These are phyloP conservation scores for Aspergillus sp. DNA, from an alignment of 2,329 filamentous ascomycete species.

Conservation along the genomic window DNA sequence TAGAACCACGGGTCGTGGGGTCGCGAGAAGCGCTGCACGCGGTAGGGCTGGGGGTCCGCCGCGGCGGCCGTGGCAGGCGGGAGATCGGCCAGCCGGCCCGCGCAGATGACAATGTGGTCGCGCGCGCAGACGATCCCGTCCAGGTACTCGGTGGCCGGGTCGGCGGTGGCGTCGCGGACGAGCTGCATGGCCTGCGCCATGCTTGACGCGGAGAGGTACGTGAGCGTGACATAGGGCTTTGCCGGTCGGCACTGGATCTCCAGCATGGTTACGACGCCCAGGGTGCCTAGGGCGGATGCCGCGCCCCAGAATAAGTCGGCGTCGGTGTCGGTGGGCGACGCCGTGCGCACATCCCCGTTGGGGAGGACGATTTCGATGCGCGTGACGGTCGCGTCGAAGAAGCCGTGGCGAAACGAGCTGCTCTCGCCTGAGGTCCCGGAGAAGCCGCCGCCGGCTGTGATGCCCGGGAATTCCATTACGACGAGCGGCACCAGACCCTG, in stretches of 20 bases:
- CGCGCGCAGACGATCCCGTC: constrained; percentile 66
- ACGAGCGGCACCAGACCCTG: constrained; percentile 61
- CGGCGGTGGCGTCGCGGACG: constrained; percentile 46
- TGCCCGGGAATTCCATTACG: constrained; percentile 71
- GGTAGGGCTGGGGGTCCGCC: constrained; percentile 2
- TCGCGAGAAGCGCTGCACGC: constrained; percentile 53
- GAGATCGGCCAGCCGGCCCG: constrained; percentile 56
- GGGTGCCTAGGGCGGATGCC: constrained; percentile 58
- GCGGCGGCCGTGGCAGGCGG: constrained; percentile 27
- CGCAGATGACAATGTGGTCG: constrained; percentile 58
- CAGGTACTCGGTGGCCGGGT: constrained; percentile 59
- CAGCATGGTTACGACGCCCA: constrained; percentile 61
- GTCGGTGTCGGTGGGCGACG: constrained; percentile 45
- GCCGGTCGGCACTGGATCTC: constrained; percentile 57
- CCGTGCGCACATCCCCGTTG: constrained; percentile 54
- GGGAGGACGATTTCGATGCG: constrained; percentile 63
- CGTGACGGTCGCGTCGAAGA: constrained; percentile 64
- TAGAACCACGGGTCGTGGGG: constrained; percentile 72
- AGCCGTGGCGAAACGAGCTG: constrained; percentile 64
- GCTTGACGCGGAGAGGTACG: constrained; percentile 56
- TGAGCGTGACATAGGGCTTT: constrained; percentile 58
- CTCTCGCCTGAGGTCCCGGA: constrained; percentile 67
- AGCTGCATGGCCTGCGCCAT: constrained; percentile 51
- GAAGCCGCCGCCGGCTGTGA: constrained; percentile 67
- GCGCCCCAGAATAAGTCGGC: constrained; percentile 60